phyloP scores from a whole-genome alignment of 768 basidiomycete genomes.

The Lentinula sp. region DNA sequence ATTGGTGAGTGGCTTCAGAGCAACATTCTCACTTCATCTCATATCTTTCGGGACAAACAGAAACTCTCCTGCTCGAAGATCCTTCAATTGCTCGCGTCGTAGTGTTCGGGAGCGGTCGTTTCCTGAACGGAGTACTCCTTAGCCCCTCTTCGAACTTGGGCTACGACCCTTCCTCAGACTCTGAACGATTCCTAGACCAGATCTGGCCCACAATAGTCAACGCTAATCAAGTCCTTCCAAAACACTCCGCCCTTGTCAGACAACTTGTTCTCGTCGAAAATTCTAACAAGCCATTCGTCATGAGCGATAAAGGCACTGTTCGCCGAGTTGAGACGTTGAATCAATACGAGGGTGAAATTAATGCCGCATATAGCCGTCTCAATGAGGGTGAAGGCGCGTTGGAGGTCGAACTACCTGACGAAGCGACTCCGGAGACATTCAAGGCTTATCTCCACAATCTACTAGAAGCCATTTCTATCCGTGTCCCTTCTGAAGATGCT shows the following conservation, averaged over 20 bases:
- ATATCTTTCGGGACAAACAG: constrained; percentile 4
- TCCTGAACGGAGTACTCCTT: constrained; percentile 18
- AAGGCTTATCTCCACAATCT: not conserved
- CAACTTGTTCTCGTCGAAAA: constrained; percentile 18
- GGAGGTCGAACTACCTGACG: not conserved
- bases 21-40: too few species aligned
- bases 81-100: constrained; percentile 13
- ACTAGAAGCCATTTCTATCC: not conserved
- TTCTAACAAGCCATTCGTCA: constrained; percentile 13
- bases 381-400: constrained; percentile 3
- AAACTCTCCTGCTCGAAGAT: constrained; percentile 14
- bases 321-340: constrained; percentile 13
- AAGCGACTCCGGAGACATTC: not conserved
- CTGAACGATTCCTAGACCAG: constrained; percentile 10
- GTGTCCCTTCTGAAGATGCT: not conserved
- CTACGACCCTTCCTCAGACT: not conserved
- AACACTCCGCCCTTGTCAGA: constrained; percentile 20
- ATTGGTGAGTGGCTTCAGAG: constrained; percentile 11
- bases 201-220: constrained; percentile 17
- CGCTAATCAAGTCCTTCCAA: constrained; percentile 17
- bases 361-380: constrained; percentile 14
- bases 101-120: constrained; percentile 18
- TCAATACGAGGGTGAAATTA: constrained; percentile 20
- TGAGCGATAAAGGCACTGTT: constrained; percentile 20
- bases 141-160: not conserved